A percentile compares a stretch with the other conserved stretches of the same genome.
Evolutionary conservation across 1,284 basidiomycete genomes (phyloP).

Genomic region (Neolentinus lepideus): DNA sequence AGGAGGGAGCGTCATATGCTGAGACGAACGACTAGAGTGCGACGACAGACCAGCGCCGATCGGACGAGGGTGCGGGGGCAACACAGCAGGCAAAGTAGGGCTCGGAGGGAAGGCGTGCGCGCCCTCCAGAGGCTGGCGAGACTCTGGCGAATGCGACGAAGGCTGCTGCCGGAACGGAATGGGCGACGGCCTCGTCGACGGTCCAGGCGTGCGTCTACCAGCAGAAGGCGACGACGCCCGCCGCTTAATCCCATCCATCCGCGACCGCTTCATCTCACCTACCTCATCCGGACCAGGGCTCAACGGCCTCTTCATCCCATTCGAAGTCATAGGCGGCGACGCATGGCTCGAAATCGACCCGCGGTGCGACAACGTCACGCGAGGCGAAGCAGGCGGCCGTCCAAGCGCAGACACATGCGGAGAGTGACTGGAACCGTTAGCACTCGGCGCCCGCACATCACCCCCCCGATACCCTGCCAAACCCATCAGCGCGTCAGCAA

Average conservation of each 20-base stretch:
- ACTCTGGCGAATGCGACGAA: conserved; percentile 52
- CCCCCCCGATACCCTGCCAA: conserved; percentile 34
- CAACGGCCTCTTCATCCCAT: conserved; percentile 46
- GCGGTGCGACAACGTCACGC: conserved; percentile 24
- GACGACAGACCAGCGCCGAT: conserved; percentile 40
- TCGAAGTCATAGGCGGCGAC: conserved; percentile 17
- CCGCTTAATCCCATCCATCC: conserved; percentile 48
- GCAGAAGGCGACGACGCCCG: conserved; percentile 44
- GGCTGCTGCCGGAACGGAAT: conserved; percentile 68
- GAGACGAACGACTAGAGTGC: conserved; percentile 16
- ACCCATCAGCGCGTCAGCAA: conserved; percentile 64
- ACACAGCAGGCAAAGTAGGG: conserved; percentile 42
- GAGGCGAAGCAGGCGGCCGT: conserved; percentile 33
- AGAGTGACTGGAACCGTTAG: conserved; percentile 22
- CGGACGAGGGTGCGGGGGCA: conserved; percentile 68
- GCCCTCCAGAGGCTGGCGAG: conserved; percentile 33
- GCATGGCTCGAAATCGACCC: conserved; percentile 17
- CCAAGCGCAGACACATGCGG: conserved; percentile 30
- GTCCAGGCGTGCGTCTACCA: conserved; percentile 39
- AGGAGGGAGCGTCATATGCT: conserved; percentile 44
- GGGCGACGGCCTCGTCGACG: conserved; percentile 61
- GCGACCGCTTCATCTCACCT: conserved; percentile 50
- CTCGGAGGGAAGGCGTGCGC: conserved; percentile 38
- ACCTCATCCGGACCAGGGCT: conserved; percentile 57
- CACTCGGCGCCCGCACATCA: conserved; percentile 13